Conservation (phyloP, 768 basidiomycete genomes). For the Rhizopogon vesiculosus region DNA sequence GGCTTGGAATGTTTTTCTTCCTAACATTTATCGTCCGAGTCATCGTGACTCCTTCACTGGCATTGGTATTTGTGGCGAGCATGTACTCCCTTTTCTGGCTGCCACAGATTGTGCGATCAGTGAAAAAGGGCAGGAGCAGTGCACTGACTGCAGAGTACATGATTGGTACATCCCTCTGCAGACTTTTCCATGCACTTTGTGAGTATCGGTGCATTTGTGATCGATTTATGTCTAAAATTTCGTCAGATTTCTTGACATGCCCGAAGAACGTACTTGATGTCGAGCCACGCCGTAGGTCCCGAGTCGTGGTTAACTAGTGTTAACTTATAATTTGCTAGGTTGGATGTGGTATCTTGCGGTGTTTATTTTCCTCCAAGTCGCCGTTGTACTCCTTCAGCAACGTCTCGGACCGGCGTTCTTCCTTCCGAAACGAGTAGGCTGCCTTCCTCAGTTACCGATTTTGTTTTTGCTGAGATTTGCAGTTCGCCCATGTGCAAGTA, state of each 20-base stretch:
- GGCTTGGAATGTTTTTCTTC: conserved; percentile 63
- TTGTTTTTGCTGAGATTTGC: background rate
- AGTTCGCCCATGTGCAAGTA: conserved; percentile 57
- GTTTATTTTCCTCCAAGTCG: conserved; percentile 60
- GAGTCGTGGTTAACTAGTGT: background rate
- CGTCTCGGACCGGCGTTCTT: conserved; percentile 80
- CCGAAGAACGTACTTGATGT: conserved; percentile 85
- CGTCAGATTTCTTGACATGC: conserved; percentile 73
- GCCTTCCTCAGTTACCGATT: background rate
- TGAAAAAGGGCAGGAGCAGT: conserved; percentile 62
- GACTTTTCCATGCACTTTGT: conserved; percentile 75
- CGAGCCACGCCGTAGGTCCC: conserved; percentile 59
- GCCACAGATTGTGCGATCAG: conserved; percentile 79
- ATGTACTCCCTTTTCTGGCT: conserved; percentile 83
- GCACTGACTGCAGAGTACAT: conserved; percentile 69
- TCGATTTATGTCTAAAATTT: background rate
- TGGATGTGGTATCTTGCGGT: conserved; percentile 61
- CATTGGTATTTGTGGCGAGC: conserved; percentile 57
- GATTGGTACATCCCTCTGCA: conserved; percentile 68
- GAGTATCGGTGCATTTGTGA: conserved; percentile 25
- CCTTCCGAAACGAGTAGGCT: conserved; percentile 60
- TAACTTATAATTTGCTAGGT: conserved; percentile 30
- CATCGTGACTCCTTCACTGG: conserved; percentile 60
- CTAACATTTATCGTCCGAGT: conserved; percentile 72
- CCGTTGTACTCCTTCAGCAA: conserved; percentile 67